A percentile compares a stretch with the other conserved stretches of the same genome.
Conservation (phyloP, 352 stramenopile species). For the Pythium aristosporum region DNA sequence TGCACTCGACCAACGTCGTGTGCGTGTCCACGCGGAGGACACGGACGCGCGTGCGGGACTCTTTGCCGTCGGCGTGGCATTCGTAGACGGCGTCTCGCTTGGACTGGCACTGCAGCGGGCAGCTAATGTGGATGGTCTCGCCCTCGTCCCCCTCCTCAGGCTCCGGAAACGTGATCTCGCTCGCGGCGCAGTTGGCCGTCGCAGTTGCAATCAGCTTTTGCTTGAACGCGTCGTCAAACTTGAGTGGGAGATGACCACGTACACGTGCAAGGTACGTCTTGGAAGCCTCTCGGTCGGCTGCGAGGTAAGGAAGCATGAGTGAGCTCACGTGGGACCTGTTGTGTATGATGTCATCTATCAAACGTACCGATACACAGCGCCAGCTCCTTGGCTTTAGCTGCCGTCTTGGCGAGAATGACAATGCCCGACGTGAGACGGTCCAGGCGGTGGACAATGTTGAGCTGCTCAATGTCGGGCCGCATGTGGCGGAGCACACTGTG, state of each 20-base stretch:
- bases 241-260: conserved; percentile 78
- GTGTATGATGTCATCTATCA: too few species aligned
- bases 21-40: conserved; percentile 52
- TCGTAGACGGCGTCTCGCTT: conserved; percentile 83
- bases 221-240: conserved; percentile 37
- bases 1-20: conserved; percentile 91
- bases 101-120: conserved; percentile 77
- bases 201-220: conserved; percentile 40
- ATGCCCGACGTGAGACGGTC: conserved; percentile 95
- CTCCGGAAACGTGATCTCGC: conserved; percentile 48
- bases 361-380: conserved; percentile 68
- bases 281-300: conserved; percentile 78
- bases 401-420: conserved; percentile 82
- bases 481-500: conserved; percentile 72
- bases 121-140: conserved; percentile 68
- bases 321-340: background rate
- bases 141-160: conserved; percentile 18
- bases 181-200: conserved; percentile 44
- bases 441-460: conserved; percentile 94
- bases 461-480: conserved; percentile 62
- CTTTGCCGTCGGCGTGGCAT: conserved; percentile 80
- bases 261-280: conserved; percentile 97
- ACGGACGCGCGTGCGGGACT: conserved; percentile 72
- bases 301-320: background rate
- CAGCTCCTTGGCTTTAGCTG: conserved; percentile 66